Evolutionary conservation across 2,329 filamentous ascomycete species (phyloP).

Genomic region (Diaporthe sp.): DNA sequence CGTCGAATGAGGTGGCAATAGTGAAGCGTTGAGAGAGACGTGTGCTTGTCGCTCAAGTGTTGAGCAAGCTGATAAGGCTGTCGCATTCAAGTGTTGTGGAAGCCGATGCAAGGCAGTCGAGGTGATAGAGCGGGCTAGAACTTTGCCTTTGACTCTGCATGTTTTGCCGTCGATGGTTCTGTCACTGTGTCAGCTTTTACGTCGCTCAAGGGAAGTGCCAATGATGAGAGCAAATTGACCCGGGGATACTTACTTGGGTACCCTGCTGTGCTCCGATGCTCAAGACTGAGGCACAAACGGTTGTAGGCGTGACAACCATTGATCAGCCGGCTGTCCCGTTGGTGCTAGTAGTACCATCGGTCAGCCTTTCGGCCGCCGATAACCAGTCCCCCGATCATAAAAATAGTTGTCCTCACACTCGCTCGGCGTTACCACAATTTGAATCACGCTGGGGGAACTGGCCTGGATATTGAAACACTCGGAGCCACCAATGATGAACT

Average conservation of each 20-base stretch:
- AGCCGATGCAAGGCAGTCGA: conserved; percentile 8
- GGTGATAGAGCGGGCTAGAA: neutral
- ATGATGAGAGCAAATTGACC: neutral
- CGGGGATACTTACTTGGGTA: neutral
- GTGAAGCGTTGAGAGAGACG: too few relatives aligned
- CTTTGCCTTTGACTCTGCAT: neutral
- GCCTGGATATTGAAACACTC: neutral
- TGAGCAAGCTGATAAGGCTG: conserved; percentile 3
- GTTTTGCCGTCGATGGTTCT: conserved; percentile 1
- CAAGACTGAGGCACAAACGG: conserved; percentile 1
- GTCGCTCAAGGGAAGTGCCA: neutral
- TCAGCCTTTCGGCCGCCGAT: conserved; percentile 10
- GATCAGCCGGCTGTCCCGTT: conserved; percentile 5
- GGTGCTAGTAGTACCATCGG: conserved; percentile 17
- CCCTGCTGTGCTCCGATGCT: conserved; percentile 9
- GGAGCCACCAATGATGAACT: conserved; percentile 11
- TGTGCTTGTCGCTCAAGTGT: too few relatives aligned
- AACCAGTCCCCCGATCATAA: conserved; percentile 5
- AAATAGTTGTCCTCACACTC: neutral
- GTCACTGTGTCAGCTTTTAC: neutral
- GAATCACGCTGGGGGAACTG: conserved; percentile 20
- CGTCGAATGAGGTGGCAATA: too few relatives aligned
- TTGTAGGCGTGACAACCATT: neutral
- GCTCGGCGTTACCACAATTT: neutral
- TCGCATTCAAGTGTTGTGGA: conserved; percentile 11